A percentile compares a stretch with the other conserved stretches of the same genome.
phyloP scores from a whole-genome alignment of 306 rosid species.

The Lathyrus oleraceus region DNA sequence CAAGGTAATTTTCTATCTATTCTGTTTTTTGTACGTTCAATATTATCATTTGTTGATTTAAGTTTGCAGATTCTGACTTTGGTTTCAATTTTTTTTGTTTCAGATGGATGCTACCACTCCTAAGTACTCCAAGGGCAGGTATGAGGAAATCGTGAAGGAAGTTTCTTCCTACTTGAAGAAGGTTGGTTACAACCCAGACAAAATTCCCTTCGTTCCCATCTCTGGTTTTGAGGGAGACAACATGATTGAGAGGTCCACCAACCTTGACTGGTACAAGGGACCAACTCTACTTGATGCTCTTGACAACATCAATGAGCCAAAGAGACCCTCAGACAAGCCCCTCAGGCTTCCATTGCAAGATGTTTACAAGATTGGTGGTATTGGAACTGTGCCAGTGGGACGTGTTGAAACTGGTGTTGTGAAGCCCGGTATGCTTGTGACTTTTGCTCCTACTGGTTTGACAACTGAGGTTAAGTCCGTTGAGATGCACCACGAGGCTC shows the following conservation, averaged over 20 bases:
- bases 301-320: slow-evolving; percentile 44
- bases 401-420: slow-evolving; percentile 45
- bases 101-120: slow-evolving; percentile 67
- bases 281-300: slow-evolving; percentile 53
- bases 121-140: slow-evolving; percentile 56
- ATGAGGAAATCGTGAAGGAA: slow-evolving; percentile 53
- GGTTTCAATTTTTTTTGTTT: neutral
- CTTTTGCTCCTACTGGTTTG: slow-evolving; percentile 44
- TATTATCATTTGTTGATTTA: neutral
- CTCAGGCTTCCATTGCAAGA: slow-evolving; percentile 49
- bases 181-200: slow-evolving; percentile 70
- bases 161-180: slow-evolving; percentile 57
- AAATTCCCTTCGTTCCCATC: slow-evolving; percentile 58
- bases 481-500: slow-evolving; percentile 53
- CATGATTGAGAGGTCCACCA: slow-evolving; percentile 55
- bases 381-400: slow-evolving; percentile 50
- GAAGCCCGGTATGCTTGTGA: slow-evolving; percentile 44
- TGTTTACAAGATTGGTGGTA: slow-evolving; percentile 53
- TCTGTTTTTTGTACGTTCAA: neutral
- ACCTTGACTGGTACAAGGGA: slow-evolving; percentile 59
- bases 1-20: slow-evolving; percentile 5
- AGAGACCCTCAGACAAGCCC: slow-evolving; percentile 51
- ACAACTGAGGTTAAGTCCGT: slow-evolving; percentile 55
- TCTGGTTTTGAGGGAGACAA: slow-evolving; percentile 56
- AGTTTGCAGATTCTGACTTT: neutral